A percentile compares a stretch with the other conserved stretches of the same genome.
Evolutionary conservation across 164 flowering plant genomes (phyloP).

Genomic region (Hamamelis virginiana): DNA sequence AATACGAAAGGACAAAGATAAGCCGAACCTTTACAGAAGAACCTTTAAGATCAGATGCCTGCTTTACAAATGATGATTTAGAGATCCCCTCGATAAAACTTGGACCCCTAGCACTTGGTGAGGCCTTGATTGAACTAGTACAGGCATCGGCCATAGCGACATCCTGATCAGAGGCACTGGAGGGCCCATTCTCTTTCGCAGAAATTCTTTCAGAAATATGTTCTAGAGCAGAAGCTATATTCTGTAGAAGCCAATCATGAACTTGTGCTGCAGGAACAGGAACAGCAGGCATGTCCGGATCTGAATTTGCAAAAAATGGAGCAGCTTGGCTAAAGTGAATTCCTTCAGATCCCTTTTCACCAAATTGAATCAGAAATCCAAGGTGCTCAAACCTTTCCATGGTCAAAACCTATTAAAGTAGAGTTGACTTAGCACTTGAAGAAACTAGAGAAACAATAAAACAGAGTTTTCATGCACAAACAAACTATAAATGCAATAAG

Average conservation of each 20-base stretch:
- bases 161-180: conserved; percentile 73
- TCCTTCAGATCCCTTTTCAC: conserved; percentile 73
- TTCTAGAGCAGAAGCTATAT: conserved; percentile 66
- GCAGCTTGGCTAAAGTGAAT: conserved; percentile 75
- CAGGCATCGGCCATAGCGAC: conserved; percentile 87
- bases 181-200: conserved; percentile 76
- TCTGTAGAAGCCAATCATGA: conserved; percentile 88
- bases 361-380: conserved; percentile 79
- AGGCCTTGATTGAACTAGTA: conserved; percentile 42
- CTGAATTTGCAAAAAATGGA: conserved; percentile 97
- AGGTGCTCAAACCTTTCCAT: conserved; percentile 92
- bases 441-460: neutral
- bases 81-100: conserved; percentile 88
- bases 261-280: conserved; percentile 91
- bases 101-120: conserved; percentile 55
- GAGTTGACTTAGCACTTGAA: neutral
- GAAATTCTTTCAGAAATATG: conserved; percentile 63
- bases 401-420: conserved; percentile 62
- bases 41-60: conserved; percentile 77
- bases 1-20: neutral
- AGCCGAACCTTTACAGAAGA: conserved; percentile 80
- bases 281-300: conserved; percentile 98
- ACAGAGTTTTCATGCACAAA: neutral
- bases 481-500: neutral
- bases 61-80: conserved; percentile 79